Conservation (phyloP, 306 rosid genomes). For the Rosa lucieae region DNA sequence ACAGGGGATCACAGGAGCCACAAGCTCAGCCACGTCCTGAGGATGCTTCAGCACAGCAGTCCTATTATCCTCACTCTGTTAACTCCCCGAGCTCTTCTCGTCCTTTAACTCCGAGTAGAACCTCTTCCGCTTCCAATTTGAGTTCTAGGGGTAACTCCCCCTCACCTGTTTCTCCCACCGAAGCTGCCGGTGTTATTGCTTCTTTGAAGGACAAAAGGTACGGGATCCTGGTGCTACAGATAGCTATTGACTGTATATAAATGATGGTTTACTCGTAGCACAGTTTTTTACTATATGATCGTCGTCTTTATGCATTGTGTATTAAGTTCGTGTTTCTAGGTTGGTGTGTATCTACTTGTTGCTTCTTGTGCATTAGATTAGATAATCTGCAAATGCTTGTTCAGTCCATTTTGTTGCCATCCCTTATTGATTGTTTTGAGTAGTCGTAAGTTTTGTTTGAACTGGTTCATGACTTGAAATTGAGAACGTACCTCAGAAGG, state of each 20-base stretch:
- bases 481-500: background rate
- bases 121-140: conserved; percentile 50
- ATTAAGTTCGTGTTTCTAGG: background rate
- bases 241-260: background rate
- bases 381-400: background rate
- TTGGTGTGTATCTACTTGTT: background rate
- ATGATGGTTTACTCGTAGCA: background rate
- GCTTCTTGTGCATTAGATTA: background rate
- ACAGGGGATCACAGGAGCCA: conserved; percentile 89
- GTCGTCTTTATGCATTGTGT: background rate
- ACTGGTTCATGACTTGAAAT: background rate
- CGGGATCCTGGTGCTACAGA: background rate
- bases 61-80: conserved; percentile 87
- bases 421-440: background rate
- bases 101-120: conserved; percentile 61
- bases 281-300: background rate
- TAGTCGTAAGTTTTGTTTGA: background rate
- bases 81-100: conserved; percentile 59
- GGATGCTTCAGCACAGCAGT: conserved; percentile 60
- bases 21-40: conserved; percentile 57
- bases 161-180: conserved; percentile 71
- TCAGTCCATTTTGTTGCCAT: background rate
- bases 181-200: conserved; percentile 70
- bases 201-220: conserved; percentile 79
- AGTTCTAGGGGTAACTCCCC: conserved; percentile 42